These are phyloP conservation scores for Eragrostis tef DNA, from an alignment of 202 grass and related monocot species.

Conservation along the genomic window DNA sequence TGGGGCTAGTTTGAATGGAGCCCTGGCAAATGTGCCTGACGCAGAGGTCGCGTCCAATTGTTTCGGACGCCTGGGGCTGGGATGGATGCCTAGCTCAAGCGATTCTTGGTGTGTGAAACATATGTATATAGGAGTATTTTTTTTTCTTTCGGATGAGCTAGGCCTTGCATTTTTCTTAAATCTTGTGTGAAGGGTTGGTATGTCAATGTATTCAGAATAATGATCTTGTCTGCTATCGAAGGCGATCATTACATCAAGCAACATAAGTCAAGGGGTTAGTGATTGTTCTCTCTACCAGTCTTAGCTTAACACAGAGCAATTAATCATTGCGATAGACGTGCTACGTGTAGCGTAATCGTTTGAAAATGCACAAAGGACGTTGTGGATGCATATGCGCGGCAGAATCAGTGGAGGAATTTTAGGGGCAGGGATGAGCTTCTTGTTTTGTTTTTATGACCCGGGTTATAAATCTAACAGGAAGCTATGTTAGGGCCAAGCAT, in stretches of 20 bases:
- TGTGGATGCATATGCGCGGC: conserved; percentile 1
- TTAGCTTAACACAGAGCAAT: background rate
- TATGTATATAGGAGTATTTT: no score
- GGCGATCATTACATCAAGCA: background rate
- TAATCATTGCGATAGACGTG: background rate
- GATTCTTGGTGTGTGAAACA: no score
- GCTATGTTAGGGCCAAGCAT: background rate
- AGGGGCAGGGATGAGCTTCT: background rate
- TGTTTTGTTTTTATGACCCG: background rate
- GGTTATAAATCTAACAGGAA: background rate
- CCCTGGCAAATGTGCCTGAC: no score
- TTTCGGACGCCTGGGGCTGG: no score
- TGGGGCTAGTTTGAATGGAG: no score
- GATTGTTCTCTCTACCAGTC: background rate
- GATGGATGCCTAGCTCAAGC: no score
- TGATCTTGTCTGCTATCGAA: background rate
- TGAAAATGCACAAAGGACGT: background rate
- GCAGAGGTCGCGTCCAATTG: no score
- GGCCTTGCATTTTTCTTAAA: background rate
- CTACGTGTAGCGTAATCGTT: background rate
- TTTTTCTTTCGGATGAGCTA: background rate
- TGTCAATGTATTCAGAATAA: background rate
- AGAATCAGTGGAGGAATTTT: conserved; percentile 15
- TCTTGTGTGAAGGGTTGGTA: background rate
- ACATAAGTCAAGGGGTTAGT: background rate